These are phyloP conservation scores for Lichenothelia convexa DNA, from an alignment of 495 filamentous ascomycete species.

Conservation along the genomic window DNA sequence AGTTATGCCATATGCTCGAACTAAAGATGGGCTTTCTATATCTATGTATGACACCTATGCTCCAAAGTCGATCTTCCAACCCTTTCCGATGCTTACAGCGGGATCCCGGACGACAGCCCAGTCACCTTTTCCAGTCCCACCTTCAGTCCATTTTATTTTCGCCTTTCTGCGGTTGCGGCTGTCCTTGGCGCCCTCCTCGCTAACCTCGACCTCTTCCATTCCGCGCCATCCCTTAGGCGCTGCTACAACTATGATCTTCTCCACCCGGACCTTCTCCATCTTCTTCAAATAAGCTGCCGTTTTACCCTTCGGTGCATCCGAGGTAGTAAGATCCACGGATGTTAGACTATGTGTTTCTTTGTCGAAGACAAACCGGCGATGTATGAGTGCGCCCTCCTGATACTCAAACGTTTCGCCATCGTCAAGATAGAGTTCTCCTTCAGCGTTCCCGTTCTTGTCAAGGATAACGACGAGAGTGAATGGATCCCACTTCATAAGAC, in stretches of 20 bases:
- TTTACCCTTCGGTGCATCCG: conserved; percentile 42
- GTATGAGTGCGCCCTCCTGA: conserved; percentile 66
- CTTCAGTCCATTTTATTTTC: conserved; percentile 40
- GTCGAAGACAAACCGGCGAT: conserved; percentile 53
- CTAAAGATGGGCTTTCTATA: too few species aligned
- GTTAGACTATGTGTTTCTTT: conserved; percentile 32
- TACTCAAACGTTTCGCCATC: conserved; percentile 89
- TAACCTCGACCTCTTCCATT: conserved; percentile 48
- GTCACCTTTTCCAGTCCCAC: conserved; percentile 40
- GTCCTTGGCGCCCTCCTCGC: conserved; percentile 44
- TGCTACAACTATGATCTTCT: conserved; percentile 66
- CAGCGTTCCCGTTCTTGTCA: conserved; percentile 49
- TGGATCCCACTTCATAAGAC: conserved; percentile 83
- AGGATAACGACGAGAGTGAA: conserved; percentile 77
- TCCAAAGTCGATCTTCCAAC: conserved; percentile 67
- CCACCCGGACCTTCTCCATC: conserved; percentile 60
- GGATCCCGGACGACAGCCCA: conserved; percentile 74
- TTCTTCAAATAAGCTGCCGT: conserved; percentile 54
- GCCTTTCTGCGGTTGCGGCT: conserved; percentile 27
- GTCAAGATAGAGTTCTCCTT: conserved; percentile 75
- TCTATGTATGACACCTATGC: too few species aligned
- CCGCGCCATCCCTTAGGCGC: conserved; percentile 53
- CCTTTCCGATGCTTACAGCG: conserved; percentile 52
- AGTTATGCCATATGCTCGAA: too few species aligned
- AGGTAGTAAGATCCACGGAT: conserved; percentile 30